A percentile compares a stretch with the other conserved stretches of the same genome.
phyloP scores from a whole-genome alignment of 2,329 filamentous ascomycete species.

The Xylaria sp. region DNA sequence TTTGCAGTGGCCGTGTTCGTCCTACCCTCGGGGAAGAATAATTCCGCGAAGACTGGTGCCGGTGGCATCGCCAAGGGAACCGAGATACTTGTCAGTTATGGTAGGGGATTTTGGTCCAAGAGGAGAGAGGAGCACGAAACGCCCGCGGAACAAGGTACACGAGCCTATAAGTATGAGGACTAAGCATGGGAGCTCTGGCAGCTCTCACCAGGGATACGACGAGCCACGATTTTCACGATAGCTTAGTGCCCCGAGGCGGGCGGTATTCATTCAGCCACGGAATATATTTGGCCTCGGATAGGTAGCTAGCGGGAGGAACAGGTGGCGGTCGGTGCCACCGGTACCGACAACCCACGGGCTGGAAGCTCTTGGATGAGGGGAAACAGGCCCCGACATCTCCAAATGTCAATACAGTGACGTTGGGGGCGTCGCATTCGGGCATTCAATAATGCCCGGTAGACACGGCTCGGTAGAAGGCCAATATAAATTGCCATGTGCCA shows the following conservation, averaged over 20 bases:
- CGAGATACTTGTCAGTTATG: conserved; percentile 74
- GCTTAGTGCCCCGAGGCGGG: neutral
- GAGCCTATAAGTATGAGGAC: conserved; percentile 1
- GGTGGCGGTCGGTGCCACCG: neutral
- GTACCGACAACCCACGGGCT: neutral
- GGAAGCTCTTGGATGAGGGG: conserved; percentile 18
- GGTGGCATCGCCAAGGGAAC: conserved; percentile 66
- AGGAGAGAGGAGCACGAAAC: conserved; percentile 53
- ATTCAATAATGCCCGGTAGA: conserved; percentile 36
- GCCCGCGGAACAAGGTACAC: conserved; percentile 6
- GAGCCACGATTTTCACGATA: neutral
- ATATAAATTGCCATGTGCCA: conserved; percentile 39
- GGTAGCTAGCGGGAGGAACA: conserved; percentile 21
- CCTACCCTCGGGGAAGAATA: conserved; percentile 57
- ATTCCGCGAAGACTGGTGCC: conserved; percentile 47
- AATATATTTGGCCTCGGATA: conserved; percentile 13
- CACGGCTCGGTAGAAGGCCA: conserved; percentile 32
- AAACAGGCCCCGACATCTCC: conserved; percentile 14
- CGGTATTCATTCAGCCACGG: conserved; percentile 9
- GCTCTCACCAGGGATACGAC: neutral
- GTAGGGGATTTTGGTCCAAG: conserved; percentile 73
- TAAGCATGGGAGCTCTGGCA: neutral
- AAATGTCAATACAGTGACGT: conserved; percentile 20
- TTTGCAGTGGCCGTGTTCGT: conserved; percentile 57
- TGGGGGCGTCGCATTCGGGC: conserved; percentile 31